Conservation (phyloP, 2,329 filamentous ascomycete genomes). For the Hypoxylon sp. region DNA sequence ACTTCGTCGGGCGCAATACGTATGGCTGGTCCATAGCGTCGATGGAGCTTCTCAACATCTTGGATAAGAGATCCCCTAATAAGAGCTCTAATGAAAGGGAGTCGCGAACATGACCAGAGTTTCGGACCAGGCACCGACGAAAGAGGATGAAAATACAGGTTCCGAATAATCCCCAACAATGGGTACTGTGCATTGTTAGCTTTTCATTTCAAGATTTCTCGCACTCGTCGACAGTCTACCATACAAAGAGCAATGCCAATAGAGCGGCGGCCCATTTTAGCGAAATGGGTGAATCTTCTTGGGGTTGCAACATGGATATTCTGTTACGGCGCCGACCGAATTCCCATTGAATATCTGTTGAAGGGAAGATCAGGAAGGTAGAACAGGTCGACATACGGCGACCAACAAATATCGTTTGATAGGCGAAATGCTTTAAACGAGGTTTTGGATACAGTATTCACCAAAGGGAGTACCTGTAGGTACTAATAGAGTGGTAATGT, state of each 20-base stretch:
- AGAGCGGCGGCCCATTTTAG: not conserved
- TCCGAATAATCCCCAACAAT: constrained; percentile 6
- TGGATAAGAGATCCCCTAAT: constrained; percentile 42
- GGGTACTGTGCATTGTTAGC: not conserved
- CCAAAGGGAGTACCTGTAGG: not conserved
- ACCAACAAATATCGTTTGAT: not conserved
- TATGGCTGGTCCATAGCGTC: constrained; percentile 42
- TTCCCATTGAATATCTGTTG: not conserved
- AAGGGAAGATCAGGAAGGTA: not conserved
- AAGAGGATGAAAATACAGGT: constrained; percentile 42
- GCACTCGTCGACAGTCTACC: not conserved
- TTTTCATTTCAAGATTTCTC: not conserved
- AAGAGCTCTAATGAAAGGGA: constrained; percentile 41
- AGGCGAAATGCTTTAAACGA: not conserved
- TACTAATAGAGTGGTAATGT: not conserved
- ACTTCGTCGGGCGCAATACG: constrained; percentile 46
- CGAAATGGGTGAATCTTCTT: not conserved
- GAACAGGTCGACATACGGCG: not conserved
- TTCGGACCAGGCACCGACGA: constrained; percentile 38
- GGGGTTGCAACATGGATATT: not conserved
- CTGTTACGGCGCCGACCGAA: not conserved
- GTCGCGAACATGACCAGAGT: constrained; percentile 39
- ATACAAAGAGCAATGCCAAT: not conserved
- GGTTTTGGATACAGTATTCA: not conserved
- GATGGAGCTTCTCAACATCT: constrained; percentile 44